Conservation (phyloP, 2,329 filamentous ascomycete genomes). For the Lasiodiplodia sp. region DNA sequence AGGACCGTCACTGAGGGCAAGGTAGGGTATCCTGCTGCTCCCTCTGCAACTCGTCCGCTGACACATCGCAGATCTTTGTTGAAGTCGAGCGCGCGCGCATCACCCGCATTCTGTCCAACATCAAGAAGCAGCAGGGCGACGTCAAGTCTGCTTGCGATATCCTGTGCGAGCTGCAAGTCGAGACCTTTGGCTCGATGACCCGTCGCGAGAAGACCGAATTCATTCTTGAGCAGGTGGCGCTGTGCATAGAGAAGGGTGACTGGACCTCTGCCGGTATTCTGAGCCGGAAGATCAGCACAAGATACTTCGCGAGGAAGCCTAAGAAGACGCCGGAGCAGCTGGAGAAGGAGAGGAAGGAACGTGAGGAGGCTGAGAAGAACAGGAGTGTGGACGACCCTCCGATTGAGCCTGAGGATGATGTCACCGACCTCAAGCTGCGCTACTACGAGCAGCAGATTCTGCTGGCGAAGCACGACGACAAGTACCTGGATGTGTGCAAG, state of each 20-base stretch:
- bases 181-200: conserved; percentile 98
- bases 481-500: conserved; percentile 97
- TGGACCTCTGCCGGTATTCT: conserved; percentile 96
- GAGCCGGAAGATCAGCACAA: conserved; percentile 94
- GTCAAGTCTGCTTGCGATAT: conserved; percentile 89
- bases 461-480: conserved; percentile 94
- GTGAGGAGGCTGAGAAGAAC: conserved; percentile 82
- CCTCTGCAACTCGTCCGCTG: conserved; percentile 31
- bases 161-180: conserved; percentile 95
- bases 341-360: conserved; percentile 88
- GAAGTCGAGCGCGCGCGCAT: conserved; percentile 97
- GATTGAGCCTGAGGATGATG: conserved; percentile 82
- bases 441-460: conserved; percentile 98
- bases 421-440: conserved; percentile 92
- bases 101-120: conserved; percentile 92
- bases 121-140: conserved; percentile 96
- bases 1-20: conserved; percentile 98
- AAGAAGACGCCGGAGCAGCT: conserved; percentile 90
- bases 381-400: conserved; percentile 79
- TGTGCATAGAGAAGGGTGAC: conserved; percentile 95
- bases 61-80: conserved; percentile 80
- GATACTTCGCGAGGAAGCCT: conserved; percentile 86
- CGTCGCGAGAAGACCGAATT: conserved; percentile 98
- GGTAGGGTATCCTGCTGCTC: conserved; percentile 49
- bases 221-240: conserved; percentile 89